Conservation (phyloP, 2,329 filamentous ascomycete genomes). For the Aureobasidium lini region DNA sequence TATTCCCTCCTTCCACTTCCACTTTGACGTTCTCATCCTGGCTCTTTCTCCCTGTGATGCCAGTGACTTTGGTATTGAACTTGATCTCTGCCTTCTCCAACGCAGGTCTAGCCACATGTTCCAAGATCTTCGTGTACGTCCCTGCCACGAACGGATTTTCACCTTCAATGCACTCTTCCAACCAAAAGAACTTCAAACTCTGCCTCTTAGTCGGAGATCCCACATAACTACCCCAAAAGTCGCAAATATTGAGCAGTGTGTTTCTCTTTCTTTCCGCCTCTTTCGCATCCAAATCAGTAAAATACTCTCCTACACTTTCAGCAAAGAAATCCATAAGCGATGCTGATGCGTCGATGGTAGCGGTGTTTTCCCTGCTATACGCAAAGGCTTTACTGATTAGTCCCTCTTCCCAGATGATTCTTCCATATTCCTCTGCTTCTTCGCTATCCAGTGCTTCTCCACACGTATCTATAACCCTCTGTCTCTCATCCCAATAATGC, state of each 20-base stretch:
- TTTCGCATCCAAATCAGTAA: constrained; percentile 27
- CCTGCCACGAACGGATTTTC: constrained; percentile 57
- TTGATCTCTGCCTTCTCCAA: constrained; percentile 48
- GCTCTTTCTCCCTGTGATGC: constrained; percentile 32
- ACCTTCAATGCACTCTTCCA: constrained; percentile 71
- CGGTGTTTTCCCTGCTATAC: constrained; percentile 52
- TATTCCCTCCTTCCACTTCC: constrained; percentile 33
- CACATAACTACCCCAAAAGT: constrained; percentile 65
- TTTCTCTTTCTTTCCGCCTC: constrained; percentile 39
- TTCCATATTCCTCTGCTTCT: constrained; percentile 34
- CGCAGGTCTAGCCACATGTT: constrained; percentile 51
- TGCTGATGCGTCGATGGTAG: constrained; percentile 43
- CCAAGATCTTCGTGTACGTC: constrained; percentile 54
- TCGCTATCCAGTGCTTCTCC: constrained; percentile 44
- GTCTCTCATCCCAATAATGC: constrained; percentile 47
- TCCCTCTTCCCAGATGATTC: constrained; percentile 50
- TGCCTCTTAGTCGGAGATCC: constrained; percentile 58
- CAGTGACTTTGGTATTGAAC: constrained; percentile 40
- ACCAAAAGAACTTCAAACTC: constrained; percentile 68
- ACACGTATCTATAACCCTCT: constrained; percentile 50
- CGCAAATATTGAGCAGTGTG: constrained; percentile 47
- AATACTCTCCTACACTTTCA: constrained; percentile 40
- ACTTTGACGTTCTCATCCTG: constrained; percentile 46
- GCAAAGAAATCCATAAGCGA: constrained; percentile 54
- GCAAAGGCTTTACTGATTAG: constrained; percentile 62